Percentiles rank a stretch among this genome's conserved stretches.
Conservation (phyloP, 805 yeast species). For the Starmerella roubikii region DNA sequence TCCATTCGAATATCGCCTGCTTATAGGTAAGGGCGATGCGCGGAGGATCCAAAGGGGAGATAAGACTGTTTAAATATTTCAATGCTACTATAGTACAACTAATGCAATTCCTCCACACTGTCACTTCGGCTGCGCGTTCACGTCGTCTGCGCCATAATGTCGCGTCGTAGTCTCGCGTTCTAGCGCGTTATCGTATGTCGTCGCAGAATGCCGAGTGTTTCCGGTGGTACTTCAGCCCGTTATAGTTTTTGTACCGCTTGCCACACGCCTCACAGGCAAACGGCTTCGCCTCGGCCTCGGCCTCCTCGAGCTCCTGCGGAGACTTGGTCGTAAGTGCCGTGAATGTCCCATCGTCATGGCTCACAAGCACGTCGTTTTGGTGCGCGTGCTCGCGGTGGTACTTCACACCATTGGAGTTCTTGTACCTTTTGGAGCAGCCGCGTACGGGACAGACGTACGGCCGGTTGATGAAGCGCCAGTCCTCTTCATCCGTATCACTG, state of each 20-base stretch:
- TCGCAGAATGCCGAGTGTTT: constrained; percentile 55
- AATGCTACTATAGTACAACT: no score
- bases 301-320: constrained; percentile 40
- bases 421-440: constrained; percentile 93
- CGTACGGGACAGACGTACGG: constrained; percentile 95
- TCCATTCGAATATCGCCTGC: no score
- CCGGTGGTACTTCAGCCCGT: constrained; percentile 90
- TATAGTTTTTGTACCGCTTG: constrained; percentile 84
- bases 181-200: no score
- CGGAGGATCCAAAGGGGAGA: no score
- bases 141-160: no score
- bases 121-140: no score
- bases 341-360: constrained; percentile 83
- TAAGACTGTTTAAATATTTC: no score
- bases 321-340: constrained; percentile 81
- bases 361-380: constrained; percentile 79
- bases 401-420: constrained; percentile 91
- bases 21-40: no score
- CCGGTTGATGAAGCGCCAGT: constrained; percentile 36
- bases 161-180: no score
- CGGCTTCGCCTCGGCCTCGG: constrained; percentile 42
- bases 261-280: constrained; percentile 97
- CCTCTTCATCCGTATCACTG: constrained; percentile 18
- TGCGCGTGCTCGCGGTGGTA: constrained; percentile 93
- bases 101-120: no score